phyloP scores from a whole-genome alignment of 805 yeast species.

The Starmera amethionina region DNA sequence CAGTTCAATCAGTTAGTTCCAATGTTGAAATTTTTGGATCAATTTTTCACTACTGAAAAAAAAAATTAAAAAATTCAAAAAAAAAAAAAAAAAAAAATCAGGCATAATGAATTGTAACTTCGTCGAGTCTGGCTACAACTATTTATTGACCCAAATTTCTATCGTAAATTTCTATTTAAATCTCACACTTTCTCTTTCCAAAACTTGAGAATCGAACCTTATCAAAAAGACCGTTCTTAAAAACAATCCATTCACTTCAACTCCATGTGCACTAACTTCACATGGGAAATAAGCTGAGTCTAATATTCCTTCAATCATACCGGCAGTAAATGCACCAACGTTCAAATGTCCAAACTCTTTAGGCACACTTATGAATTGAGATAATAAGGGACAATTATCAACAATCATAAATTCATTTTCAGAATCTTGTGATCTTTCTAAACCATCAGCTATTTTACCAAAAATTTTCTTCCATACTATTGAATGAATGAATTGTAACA shows the following conservation, averaged over 20 bases:
- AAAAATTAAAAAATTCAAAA: too few relatives aligned
- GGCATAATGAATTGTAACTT: too few relatives aligned
- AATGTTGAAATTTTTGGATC: too few relatives aligned
- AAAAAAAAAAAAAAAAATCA: too few relatives aligned
- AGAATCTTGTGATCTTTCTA: constrained; percentile 61
- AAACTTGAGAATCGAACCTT: constrained; percentile 51
- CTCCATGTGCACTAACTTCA: constrained; percentile 74
- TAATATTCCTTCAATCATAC: constrained; percentile 73
- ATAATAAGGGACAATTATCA: constrained; percentile 62
- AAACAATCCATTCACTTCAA: constrained; percentile 49
- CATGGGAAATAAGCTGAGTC: constrained; percentile 68
- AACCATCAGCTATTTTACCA: constrained; percentile 63
- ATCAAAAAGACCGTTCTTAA: constrained; percentile 67
- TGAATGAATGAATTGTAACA: constrained; percentile 62
- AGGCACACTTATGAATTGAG: constrained; percentile 70
- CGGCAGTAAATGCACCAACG: constrained; percentile 79
- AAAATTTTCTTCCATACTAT: constrained; percentile 66
- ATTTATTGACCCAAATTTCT: constrained; percentile 4
- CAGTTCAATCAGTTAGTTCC: too few relatives aligned
- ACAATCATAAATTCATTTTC: constrained; percentile 56
- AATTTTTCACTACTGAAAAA: too few relatives aligned
- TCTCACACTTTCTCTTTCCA: constrained; percentile 42
- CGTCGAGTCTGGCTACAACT: neutral
- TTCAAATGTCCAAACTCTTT: constrained; percentile 68
- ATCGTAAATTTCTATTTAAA: constrained; percentile 12